Percentiles rank a stretch among this genome's conserved stretches.
Evolutionary conservation across 257 asterid species (phyloP).

Genomic region (Oldenlandia corymbosa): DNA sequence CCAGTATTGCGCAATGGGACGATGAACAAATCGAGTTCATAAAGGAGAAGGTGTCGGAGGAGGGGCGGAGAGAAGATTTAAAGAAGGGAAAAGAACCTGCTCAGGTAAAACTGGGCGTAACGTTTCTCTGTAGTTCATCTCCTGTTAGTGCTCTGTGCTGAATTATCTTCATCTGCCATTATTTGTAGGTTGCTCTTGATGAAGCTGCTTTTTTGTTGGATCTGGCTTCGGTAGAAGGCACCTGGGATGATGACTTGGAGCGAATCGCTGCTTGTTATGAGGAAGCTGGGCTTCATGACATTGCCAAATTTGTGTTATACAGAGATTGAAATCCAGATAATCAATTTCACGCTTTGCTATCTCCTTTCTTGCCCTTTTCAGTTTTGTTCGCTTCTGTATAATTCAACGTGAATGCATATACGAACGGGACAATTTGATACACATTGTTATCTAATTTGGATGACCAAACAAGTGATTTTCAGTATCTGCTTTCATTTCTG

Average conservation of each 20-base stretch:
- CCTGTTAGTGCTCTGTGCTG: background rate
- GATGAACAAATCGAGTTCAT: conserved; percentile 94
- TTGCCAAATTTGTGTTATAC: conserved; percentile 68
- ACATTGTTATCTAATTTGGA: no score
- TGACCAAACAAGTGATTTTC: no score
- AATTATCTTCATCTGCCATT: conserved; percentile 7
- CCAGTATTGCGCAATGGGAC: conserved; percentile 84
- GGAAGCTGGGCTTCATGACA: conserved; percentile 62
- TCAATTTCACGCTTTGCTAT: background rate
- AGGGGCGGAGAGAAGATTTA: conserved; percentile 76
- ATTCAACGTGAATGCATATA: background rate
- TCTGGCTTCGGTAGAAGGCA: conserved; percentile 83
- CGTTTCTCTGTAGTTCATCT: background rate
- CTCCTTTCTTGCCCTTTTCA: no score
- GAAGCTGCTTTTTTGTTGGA: conserved; percentile 95
- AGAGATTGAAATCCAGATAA: conserved; percentile 32
- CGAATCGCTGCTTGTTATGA: conserved; percentile 74
- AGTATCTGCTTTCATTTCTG: no score
- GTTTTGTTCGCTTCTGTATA: background rate
- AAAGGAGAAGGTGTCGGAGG: conserved; percentile 79
- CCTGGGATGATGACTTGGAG: conserved; percentile 66
- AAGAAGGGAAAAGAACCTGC: conserved; percentile 87
- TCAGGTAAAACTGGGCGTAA: conserved; percentile 42
- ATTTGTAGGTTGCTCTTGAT: conserved; percentile 66
- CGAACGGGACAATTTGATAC: no score